Evolutionary conservation across 129 eudicot genomes (phyloP).

Genomic region (Mikania micrantha): DNA sequence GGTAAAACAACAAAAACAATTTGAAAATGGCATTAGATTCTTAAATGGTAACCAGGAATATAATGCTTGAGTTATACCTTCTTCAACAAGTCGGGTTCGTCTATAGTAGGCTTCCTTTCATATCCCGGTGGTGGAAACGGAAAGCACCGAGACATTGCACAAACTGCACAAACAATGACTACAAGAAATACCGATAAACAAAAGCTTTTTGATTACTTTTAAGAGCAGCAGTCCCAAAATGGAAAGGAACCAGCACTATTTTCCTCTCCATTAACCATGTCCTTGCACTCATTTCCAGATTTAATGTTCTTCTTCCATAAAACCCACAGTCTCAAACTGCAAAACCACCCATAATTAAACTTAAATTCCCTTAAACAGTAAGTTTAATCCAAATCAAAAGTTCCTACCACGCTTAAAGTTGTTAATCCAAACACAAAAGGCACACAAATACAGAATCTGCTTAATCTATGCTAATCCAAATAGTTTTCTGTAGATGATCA

Average conservation of each 20-base stretch:
- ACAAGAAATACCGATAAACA: conserved; percentile 17
- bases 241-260: conserved; percentile 58
- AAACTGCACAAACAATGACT: conserved; percentile 18
- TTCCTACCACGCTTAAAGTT: background rate
- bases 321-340: conserved; percentile 18
- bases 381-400: conserved; percentile 11
- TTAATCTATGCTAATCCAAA: conserved; percentile 16
- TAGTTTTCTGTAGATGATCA: conserved; percentile 1
- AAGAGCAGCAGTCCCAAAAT: conserved; percentile 38
- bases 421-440: background rate
- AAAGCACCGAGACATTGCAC: conserved; percentile 80
- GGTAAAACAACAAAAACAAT: background rate
- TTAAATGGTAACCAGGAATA: background rate
- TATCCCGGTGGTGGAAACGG: conserved; percentile 84
- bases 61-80: conserved; percentile 38
- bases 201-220: conserved; percentile 35
- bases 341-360: conserved; percentile 19
- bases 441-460: conserved; percentile 1
- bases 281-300: conserved; percentile 69
- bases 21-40: background rate
- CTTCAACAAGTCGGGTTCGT: conserved; percentile 47
- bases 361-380: conserved; percentile 14
- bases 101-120: conserved; percentile 54
- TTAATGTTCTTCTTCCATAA: conserved; percentile 33
- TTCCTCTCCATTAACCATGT: conserved; percentile 77